phyloP scores from a whole-genome alignment of 345 rosid species.

The Bruguiera gymnorhiza region DNA sequence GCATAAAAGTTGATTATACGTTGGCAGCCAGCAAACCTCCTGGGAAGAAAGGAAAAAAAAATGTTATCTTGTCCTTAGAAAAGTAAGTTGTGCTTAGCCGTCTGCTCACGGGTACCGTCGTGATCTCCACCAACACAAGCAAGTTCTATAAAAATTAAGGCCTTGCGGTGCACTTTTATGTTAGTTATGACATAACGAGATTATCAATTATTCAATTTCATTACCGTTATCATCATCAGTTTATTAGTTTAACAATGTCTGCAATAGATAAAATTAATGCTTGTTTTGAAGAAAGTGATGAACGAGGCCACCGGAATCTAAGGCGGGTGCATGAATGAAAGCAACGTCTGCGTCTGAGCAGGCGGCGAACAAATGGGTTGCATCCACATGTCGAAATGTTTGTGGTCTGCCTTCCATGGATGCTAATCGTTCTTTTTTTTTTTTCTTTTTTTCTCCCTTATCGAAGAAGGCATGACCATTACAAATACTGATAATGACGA shows the following conservation, averaged over 20 bases:
- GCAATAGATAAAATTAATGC: conserved; percentile 5
- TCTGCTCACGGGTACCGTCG: conserved; percentile 22
- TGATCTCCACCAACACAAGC: conserved; percentile 34
- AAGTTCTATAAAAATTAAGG: neutral
- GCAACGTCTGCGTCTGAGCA: neutral
- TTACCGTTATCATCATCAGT: conserved; percentile 13
- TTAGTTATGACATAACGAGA: conserved; percentile 16
- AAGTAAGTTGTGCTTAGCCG: conserved; percentile 34
- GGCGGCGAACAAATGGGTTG: conserved; percentile 7
- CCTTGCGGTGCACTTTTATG: conserved; percentile 25
- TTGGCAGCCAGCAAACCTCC: conserved; percentile 32
- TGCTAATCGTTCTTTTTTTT: conserved; percentile 9
- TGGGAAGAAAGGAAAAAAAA: conserved; percentile 25
- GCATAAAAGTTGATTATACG: conserved; percentile 6
- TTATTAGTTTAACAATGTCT: conserved; percentile 26
- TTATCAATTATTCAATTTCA: conserved; percentile 10
- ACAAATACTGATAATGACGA: too few relatives aligned
- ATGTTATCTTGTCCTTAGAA: conserved; percentile 34
- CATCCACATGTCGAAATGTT: conserved; percentile 20
- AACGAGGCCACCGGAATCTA: conserved; percentile 25
- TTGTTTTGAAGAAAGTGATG: neutral
- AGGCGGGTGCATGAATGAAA: conserved; percentile 26
- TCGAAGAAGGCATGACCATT: too few relatives aligned
- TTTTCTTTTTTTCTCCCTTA: neutral
- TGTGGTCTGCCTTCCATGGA: conserved; percentile 16